These are phyloP conservation scores for Sporopachydermia quercuum DNA, from an alignment of 805 yeast species.

Conservation along the genomic window DNA sequence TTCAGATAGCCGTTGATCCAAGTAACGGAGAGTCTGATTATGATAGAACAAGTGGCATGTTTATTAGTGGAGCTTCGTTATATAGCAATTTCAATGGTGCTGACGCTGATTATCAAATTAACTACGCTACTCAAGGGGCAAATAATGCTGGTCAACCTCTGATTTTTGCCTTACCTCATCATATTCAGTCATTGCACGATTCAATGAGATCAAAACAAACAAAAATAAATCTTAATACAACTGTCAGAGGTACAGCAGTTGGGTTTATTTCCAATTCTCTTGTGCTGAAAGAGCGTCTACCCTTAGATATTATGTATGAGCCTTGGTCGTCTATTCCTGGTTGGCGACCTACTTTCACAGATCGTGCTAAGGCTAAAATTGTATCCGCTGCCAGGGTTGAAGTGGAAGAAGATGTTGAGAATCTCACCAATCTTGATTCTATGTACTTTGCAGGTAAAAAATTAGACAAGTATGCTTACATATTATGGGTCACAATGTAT, in stretches of 20 bases:
- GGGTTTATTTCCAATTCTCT: slow-evolving; percentile 29
- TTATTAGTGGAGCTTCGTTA: slow-evolving; percentile 32
- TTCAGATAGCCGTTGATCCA: slow-evolving; percentile 46
- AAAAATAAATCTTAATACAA: slow-evolving; percentile 28
- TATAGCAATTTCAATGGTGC: slow-evolving; percentile 26
- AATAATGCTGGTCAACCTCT: slow-evolving; percentile 30
- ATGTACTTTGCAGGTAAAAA: slow-evolving; percentile 87
- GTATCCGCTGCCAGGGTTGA: slow-evolving; percentile 37
- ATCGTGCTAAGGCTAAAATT: slow-evolving; percentile 27
- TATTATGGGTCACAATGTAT: slow-evolving; percentile 56
- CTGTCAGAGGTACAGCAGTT: slow-evolving; percentile 32
- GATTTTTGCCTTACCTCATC: slow-evolving; percentile 60
- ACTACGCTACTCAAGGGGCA: slow-evolving; percentile 28
- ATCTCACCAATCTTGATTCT: slow-evolving; percentile 55
- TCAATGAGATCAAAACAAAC: slow-evolving; percentile 19
- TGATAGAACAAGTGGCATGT: slow-evolving; percentile 52
- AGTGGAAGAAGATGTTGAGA: slow-evolving; percentile 35
- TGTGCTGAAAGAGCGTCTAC: slow-evolving; percentile 27
- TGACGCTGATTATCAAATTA: slow-evolving; percentile 26
- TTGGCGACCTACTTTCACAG: slow-evolving; percentile 21
- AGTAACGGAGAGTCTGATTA: slow-evolving; percentile 21
- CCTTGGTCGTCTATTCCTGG: slow-evolving; percentile 43
- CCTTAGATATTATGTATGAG: slow-evolving; percentile 31
- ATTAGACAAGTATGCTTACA: slow-evolving; percentile 80
- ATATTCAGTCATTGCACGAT: slow-evolving; percentile 28